These are phyloP conservation scores for Aspergillus nidulans DNA, from an alignment of 495 filamentous ascomycete genomes.

Conservation along the genomic window DNA sequence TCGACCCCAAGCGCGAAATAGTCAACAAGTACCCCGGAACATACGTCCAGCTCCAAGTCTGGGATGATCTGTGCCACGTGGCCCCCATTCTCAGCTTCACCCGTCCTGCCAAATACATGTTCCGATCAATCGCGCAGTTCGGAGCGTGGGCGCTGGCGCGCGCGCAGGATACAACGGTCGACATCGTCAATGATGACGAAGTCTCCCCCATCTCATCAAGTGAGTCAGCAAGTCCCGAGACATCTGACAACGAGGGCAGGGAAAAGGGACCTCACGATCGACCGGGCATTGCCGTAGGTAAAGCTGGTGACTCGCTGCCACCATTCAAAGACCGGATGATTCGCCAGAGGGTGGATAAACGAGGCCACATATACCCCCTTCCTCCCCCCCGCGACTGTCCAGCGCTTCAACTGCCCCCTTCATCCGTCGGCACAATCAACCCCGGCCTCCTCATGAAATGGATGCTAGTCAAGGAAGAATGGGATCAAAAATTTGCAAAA, in stretches of 20 bases:
- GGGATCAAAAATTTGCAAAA: conserved; percentile 64
- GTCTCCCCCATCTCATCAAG: conserved; percentile 70
- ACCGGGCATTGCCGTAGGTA: conserved; percentile 54
- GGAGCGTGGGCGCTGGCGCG: conserved; percentile 83
- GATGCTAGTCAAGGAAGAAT: conserved; percentile 65
- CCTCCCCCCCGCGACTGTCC: conserved; percentile 55
- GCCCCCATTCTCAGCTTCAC: conserved; percentile 88
- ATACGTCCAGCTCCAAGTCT: conserved; percentile 92
- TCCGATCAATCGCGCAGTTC: conserved; percentile 82
- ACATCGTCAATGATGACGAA: conserved; percentile 73
- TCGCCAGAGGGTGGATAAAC: conserved; percentile 74
- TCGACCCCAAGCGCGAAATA: conserved; percentile 49
- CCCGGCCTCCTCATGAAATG: conserved; percentile 75
- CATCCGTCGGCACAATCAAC: conserved; percentile 74
- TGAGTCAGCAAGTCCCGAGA: conserved; percentile 35
- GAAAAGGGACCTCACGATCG: conserved; percentile 4
- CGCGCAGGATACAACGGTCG: conserved; percentile 72
- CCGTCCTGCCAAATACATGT: conserved; percentile 92
- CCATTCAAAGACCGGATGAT: conserved; percentile 82
- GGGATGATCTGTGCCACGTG: conserved; percentile 92
- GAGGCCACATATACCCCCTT: conserved; percentile 66
- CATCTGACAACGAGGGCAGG: conserved; percentile 21
- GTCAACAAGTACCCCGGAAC: conserved; percentile 70
- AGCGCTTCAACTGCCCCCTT: conserved; percentile 55
- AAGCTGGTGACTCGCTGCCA: conserved; percentile 77